Evolutionary conservation across 2,329 filamentous ascomycete species (phyloP), one percentile per base, ranked within the genome.

Genomic region (Verticillium nubilum): DNA sequence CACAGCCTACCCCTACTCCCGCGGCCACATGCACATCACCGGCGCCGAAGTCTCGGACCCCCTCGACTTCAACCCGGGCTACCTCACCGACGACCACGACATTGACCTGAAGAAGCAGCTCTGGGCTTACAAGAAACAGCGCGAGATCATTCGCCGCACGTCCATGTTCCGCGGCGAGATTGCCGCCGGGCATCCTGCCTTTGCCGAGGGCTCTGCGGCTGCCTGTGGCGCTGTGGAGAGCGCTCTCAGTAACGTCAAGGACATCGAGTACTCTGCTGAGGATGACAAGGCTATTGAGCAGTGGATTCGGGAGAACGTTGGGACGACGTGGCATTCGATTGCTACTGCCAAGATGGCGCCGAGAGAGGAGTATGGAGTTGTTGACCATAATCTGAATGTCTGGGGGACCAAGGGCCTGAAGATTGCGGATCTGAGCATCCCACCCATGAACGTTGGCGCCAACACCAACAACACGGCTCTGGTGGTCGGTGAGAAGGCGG

Each of bases 51-150:
- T 75, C 3, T 65, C 72, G 12, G 73, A 76, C 27, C 68, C 70
- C 3, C 72, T 77, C 13, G 77, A 82, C 54, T 84, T 86, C 57
- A 77, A 82, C 58, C 73, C 78, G 0, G 82, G 82, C 23, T 84
- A 76, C 68, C 73, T 86, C 42, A 74, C 69, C 19, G 75, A 84
- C 62, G 65, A 72, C 28, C 58, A 77, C 33, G 76, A 77, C 4
- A 69, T 84, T n/a, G 86, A 88, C 66, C 54, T 88, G 37, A 82
- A 83, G 70, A 85, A 82, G 65, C 80, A 85, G 23, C 65, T 86
- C 4, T 88, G 86, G 85, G 80, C 76, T 0, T 89, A 89, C 74
- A 89, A 89, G 70, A 82, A 81, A 65, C 76, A 78, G n/a, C 83
- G 87, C 1, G 85, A 88, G 67, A 80, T 89, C 58, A 76, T 79